phyloP scores from a whole-genome alignment of 1,284 basidiomycete species.

The Pseudomicrostroma phylloplanum region DNA sequence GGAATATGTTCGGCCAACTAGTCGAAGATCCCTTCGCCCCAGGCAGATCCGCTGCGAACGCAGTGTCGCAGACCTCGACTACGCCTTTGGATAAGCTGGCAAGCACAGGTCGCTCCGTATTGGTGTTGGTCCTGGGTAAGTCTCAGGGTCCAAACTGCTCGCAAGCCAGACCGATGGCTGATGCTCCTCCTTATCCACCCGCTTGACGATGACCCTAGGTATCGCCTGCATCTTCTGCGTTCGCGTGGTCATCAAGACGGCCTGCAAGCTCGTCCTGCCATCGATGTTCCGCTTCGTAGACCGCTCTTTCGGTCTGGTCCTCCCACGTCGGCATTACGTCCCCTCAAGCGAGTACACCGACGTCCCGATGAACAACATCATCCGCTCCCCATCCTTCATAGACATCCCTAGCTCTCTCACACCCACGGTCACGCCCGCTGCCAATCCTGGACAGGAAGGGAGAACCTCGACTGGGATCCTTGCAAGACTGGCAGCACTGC shows the following conservation, averaged over 20 bases:
- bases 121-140: background rate
- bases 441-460: background rate
- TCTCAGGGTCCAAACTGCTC: background rate
- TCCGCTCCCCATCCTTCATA: constrained; percentile 24
- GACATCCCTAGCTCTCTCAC: constrained; percentile 16
- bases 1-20: constrained; percentile 17
- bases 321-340: constrained; percentile 38
- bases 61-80: background rate
- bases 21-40: background rate
- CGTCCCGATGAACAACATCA: constrained; percentile 26
- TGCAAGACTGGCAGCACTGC: background rate
- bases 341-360: constrained; percentile 32
- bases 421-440: background rate
- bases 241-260: constrained; percentile 60
- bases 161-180: background rate
- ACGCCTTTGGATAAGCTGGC: background rate
- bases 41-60: background rate
- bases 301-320: constrained; percentile 29
- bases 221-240: constrained; percentile 66
- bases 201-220: constrained; percentile 58
- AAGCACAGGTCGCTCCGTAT: background rate
- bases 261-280: constrained; percentile 32
- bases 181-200: constrained; percentile 54
- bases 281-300: constrained; percentile 31
- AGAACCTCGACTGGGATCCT: background rate